Base-by-base conservation (phyloP, 257 asterid genomes). In the Gynochthodes officinalis region DNA sequence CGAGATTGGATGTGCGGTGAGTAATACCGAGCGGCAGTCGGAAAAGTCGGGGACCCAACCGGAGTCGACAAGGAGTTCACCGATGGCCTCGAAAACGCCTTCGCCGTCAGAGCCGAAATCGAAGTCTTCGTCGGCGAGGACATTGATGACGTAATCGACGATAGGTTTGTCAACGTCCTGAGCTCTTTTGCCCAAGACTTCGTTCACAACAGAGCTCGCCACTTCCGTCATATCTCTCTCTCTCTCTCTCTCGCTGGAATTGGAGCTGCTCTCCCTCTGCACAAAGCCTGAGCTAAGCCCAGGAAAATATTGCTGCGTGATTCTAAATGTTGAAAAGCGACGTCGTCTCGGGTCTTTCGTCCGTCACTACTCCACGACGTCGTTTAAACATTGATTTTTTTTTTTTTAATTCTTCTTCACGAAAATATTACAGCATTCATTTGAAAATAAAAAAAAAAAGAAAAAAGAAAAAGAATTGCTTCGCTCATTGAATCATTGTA, bases 61-160 rank as follows among this genome's bases (percentile, higher is more conserved):
- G 10, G 92, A 86, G 67, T 86, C 97, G 44, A 94, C 86, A 4
- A 94, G 96, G 77, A 94, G 93, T 37, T 94, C 99, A 25, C 98
- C 95, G 11, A 94, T 89, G 59, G 96, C 93, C 50, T 91, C 95
- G 58, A 91, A 89, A 76, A 89, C 89, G 78, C 97, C 97, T 79
- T 94, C 95, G 33, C 99, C 99, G n/a, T 92, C 97, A 74, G 49
- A 57, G 46, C 99, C 99, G 80, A 94, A 89, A 84, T 94, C 99
- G 79, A 94, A 94, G 79, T 94, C 99, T 72, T 91, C 99, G 73
- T 94, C 99, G 49, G 99, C 97, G 55, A 94, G 87, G 79, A 94
- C 99, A 64, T 91, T 91, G 88, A 94, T 44, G 69, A 94, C 87
- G 69, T 94, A 94, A 77, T 94, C 97, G 16, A 89, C 89, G 39